Evolutionary conservation across 441 rosid species (phyloP).

Genomic region (Corymbia citriodora): DNA sequence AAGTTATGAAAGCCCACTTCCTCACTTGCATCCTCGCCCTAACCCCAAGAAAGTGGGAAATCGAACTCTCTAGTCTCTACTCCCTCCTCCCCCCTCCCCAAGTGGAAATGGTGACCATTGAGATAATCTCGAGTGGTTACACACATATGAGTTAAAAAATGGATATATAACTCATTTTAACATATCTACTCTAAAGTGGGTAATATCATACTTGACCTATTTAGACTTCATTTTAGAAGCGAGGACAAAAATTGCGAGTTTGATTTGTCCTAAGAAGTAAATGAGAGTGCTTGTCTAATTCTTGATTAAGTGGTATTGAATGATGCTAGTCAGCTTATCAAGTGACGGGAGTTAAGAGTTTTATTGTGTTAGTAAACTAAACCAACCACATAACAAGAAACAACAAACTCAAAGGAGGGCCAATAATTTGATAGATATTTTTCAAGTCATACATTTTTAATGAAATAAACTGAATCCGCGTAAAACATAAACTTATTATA

Average conservation of each 20-base stretch:
- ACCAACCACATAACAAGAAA: neutral
- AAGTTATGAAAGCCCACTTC: no score
- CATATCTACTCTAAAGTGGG: neutral
- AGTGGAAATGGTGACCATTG: no score
- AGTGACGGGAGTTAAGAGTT: neutral
- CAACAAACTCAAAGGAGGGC: neutral
- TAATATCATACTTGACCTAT: neutral
- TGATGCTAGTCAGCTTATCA: neutral
- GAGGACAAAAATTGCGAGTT: neutral
- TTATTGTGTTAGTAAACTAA: neutral
- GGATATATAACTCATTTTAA: no score
- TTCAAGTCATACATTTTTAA: neutral
- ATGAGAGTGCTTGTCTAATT: neutral
- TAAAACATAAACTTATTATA: neutral
- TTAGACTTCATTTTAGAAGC: neutral
- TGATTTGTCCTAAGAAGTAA: neutral
- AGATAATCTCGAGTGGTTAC: no score
- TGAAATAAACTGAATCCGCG: neutral
- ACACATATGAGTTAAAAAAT: no score
- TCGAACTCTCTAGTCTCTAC: no score
- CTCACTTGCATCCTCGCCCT: no score
- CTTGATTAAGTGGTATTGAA: neutral
- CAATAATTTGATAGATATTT: neutral
- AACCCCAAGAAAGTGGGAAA: no score
- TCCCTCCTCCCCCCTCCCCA: no score